Evolutionary conservation across 2,329 filamentous ascomycete species (phyloP), one percentile per base, ranked within the genome.

Genomic region (Aspergillus sp.): DNA sequence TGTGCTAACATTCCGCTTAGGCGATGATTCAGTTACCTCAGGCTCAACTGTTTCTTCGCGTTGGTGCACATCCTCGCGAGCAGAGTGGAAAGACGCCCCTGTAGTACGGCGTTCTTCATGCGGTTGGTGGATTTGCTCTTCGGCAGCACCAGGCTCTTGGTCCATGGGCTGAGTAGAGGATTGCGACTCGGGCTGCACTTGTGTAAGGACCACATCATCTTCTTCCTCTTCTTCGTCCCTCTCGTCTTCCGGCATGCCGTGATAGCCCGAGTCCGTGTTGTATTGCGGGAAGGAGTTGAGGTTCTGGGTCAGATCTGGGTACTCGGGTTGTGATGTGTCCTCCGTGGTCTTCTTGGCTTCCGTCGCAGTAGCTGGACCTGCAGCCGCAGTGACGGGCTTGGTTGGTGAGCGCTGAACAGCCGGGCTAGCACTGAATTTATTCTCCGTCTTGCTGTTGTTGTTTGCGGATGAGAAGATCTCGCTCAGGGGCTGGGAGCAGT

Each of bases 251-350:
- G 71, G 69, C 71, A 80, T 77, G 42, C 77, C 79, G 72, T 82
- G 78, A 58, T 82, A 81, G 8, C 80, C 80, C 0, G 80, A 82
- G 62, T 81, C 78, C 4, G 77, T 77, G 55, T 80, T 78, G 48
- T 75, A 75, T 51, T 73, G 72, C 1, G 73, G 68, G 58, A 77
- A 76, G 1, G 76, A 77, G 65, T 77, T 79, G 62, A 75, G 61
- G 41, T 73, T 73, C 42, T 73, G 69, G 36, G 61, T 70, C 57
- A 71, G 64, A 55, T 72, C 68, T 17, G 69, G 75, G 52, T 71
- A 71, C 41, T 67, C 63, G 5, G 70, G 71, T 38, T 71, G 68
- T 32, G 64, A 64, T 41, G 61, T 66, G 58, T 64, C 68, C 27
- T 66, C 53, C 25, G 61, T 59, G n/a, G 62, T 58, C 23, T 57